phyloP scores from a whole-genome alignment of 129 eudicot species.

The Arctium lappa region DNA sequence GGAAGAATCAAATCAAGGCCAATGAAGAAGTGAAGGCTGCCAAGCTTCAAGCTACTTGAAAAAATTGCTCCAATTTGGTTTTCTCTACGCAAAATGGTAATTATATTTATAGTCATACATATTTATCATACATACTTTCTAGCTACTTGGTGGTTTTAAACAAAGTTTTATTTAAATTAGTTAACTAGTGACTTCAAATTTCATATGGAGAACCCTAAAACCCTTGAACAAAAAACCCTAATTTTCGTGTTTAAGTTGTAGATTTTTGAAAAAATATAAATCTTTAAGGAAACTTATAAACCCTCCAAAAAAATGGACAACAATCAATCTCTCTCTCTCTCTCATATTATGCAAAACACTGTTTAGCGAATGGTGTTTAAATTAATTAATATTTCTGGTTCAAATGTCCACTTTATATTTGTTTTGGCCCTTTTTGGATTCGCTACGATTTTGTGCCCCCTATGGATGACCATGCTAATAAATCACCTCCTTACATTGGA shows the following conservation, averaged over 20 bases:
- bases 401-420: slow-evolving; percentile 34
- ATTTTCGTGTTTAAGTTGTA: not conserved
- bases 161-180: not conserved
- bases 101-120: not conserved
- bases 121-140: not conserved
- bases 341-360: slow-evolving; percentile 64
- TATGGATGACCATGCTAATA: slow-evolving; percentile 36
- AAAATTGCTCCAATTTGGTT: slow-evolving; percentile 11
- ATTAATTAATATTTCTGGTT: slow-evolving; percentile 30
- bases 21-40: slow-evolving; percentile 35
- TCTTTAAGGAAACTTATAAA: not conserved
- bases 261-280: slow-evolving; percentile 5
- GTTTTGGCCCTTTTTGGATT: slow-evolving; percentile 55
- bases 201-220: slow-evolving; percentile 26
- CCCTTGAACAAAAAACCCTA: slow-evolving; percentile 27
- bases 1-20: slow-evolving; percentile 40
- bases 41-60: slow-evolving; percentile 38
- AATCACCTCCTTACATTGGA: slow-evolving; percentile 21
- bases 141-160: not conserved
- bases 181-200: not conserved
- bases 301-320: not conserved
- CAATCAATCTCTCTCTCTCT: slow-evolving; percentile 29
- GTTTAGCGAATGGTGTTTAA: slow-evolving; percentile 34
- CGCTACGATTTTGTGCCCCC: slow-evolving; percentile 59
- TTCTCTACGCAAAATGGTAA: slow-evolving; percentile 36